Evolutionary conservation across 192 early-diverging fungal species (phyloP).

Genomic region (Phlyctochytrium planicorne): DNA sequence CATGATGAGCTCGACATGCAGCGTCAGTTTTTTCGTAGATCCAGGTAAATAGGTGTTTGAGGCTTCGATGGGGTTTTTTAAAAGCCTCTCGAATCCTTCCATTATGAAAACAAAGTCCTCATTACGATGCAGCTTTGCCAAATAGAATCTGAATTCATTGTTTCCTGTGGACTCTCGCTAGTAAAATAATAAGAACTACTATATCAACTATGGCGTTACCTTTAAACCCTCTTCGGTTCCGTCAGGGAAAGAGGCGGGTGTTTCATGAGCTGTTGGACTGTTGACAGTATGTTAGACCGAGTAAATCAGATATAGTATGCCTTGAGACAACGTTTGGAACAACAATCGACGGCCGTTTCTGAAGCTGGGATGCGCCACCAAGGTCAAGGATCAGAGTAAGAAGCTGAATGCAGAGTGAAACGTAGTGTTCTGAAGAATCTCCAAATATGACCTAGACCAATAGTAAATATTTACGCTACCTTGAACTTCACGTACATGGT

Average conservation of each 20-base stretch:
- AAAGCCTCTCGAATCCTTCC: slow-evolving; percentile 74
- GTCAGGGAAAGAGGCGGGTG: background rate
- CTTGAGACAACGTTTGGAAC: too few species aligned
- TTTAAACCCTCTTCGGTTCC: background rate
- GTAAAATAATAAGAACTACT: slow-evolving; percentile 1
- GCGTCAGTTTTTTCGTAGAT: slow-evolving; percentile 65
- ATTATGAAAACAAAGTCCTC: slow-evolving; percentile 83
- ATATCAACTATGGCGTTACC: slow-evolving; percentile 10
- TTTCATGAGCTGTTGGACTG: background rate
- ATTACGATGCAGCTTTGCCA: slow-evolving; percentile 75
- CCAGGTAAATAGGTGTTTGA: slow-evolving; percentile 75
- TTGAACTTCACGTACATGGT: slow-evolving; percentile 58
- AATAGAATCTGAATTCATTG: slow-evolving; percentile 77
- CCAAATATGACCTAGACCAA: slow-evolving; percentile 54
- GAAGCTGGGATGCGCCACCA: slow-evolving; percentile 6
- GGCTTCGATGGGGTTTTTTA: slow-evolving; percentile 71
- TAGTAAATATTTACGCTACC: background rate
- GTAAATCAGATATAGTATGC: too few species aligned
- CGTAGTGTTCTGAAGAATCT: slow-evolving; percentile 72
- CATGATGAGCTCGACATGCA: slow-evolving; percentile 71
- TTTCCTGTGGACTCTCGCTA: slow-evolving; percentile 30
- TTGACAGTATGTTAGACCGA: too few species aligned
- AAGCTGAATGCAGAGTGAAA: slow-evolving; percentile 67
- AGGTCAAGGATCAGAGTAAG: slow-evolving; percentile 71
- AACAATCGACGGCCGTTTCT: background rate